Evolutionary conservation across 345 rosid species (phyloP), one percentile per base, ranked within the genome.

Genomic region (Abelmoschus esculentus): DNA sequence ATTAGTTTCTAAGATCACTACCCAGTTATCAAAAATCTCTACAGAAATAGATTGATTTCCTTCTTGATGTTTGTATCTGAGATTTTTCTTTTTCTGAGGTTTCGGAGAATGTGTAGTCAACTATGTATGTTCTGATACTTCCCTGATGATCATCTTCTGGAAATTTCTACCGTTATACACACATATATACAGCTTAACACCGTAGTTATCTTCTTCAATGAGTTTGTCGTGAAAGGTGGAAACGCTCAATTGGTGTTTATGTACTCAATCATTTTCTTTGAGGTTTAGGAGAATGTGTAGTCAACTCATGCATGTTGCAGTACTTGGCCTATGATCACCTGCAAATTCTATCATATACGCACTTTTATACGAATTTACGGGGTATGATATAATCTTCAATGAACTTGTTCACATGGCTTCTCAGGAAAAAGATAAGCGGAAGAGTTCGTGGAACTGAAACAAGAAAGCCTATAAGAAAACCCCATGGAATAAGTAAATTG

Each of bases 341-440:
- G 42, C 58, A 66, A 49, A 49, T 29, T 9, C 55, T 47, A 44
- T 2, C 18, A 0, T 14, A 64, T 22, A 26, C 12, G 7, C 5
- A 6, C 36, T 12, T 44, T 12, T 12, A 44, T 22, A 29, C 6
- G 26, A 29, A 8, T 7, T 29, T 49, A n/a, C 6, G 29, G 7
- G 28, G 29, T 56, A 56, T 44, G 22, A 34, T 31, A 61, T 19
- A 18, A 72, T 63, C 62, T 62, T 62, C 7, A 47, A 62, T 52
- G 29, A 44, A 11, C 28, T 12, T 22, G 19, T 50, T 58, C 57
- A 44, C 18, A 72, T 72, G 72, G 7, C 61, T 70, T 79, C 74
- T 66, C 86, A 95, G 97, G 97, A 90, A 88, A 84, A 91, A 85
- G 73, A 76, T 74, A 54, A 74, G 85, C 31, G 86, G 86, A 34